phyloP scores from a whole-genome alignment of 768 basidiomycete genomes.

The Pulveroboletus sp. region DNA sequence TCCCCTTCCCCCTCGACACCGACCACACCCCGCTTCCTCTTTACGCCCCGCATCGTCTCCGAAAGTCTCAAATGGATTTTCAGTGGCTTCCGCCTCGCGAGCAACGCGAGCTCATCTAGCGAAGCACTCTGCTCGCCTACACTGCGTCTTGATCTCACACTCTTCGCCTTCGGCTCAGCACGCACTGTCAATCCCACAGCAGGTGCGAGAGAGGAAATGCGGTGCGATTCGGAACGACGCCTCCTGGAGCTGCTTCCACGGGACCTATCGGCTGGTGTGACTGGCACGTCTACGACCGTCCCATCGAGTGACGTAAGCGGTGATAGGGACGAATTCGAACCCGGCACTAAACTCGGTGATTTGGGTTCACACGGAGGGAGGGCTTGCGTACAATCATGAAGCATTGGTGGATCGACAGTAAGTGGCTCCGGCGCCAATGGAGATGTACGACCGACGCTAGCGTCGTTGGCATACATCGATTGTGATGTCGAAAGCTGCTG shows the following conservation, averaged over 20 bases:
- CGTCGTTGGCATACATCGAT: background rate
- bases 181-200: background rate
- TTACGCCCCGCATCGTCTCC: slow-evolving; percentile 2
- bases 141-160: background rate
- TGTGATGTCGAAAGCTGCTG: background rate
- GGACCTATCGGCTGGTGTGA: background rate
- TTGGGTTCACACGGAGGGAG: background rate
- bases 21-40: slow-evolving; percentile 11
- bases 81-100: slow-evolving; percentile 14
- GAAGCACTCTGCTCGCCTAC: slow-evolving; percentile 21
- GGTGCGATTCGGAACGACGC: background rate
- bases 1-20: background rate
- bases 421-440: background rate
- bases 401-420: slow-evolving; percentile 10
- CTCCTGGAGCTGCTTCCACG: background rate
- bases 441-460: background rate
- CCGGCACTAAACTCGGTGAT: background rate
- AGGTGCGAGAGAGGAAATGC: no score
- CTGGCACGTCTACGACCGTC: background rate
- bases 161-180: background rate
- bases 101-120: slow-evolving; percentile 9
- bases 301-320: slow-evolving; percentile 14
- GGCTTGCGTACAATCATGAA: background rate
- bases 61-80: slow-evolving; percentile 10
- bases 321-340: slow-evolving; percentile 3